Evolutionary conservation across 2,329 filamentous ascomycete genomes (phyloP), one percentile per base, ranked within the genome.

Genomic region (Fusarium sp.): DNA sequence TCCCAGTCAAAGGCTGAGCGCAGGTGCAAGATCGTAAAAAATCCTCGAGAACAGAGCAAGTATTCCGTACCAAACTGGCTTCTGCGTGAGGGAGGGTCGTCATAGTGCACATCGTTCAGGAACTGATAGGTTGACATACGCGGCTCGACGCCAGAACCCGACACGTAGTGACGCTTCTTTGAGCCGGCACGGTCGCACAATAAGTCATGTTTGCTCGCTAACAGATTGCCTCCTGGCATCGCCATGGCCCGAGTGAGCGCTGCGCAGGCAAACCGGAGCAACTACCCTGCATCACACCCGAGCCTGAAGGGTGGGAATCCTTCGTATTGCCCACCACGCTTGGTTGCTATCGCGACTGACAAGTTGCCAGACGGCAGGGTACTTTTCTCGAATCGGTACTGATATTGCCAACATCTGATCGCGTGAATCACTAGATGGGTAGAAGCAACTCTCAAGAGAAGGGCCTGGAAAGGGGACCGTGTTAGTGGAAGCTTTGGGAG

Each of bases 271-370:
- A 57, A 58, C 57, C 36, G 48, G 48, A 66, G n/a, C 48, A 65
- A 36, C 48, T 72, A 72, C 63, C 66, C 66, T 72, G 63, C 63
- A 62, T 56, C 44, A 46, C 36, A n/a, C 39, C 18, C 37, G 30
- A 16, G 13, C 18, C 44, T 41, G 28, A 23, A 23, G 15, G 39
- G 23, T 55, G 37, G 16, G 30, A 43, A 18, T 5, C 23, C 23
- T 23, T 23, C 23, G 23, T 23, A 23, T 23, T 23, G 23, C 4
- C 23, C 23, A 23, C 23, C 23, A 23, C 23, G 23, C 23, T 23
- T 23, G 23, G 23, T 50, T 36, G 30, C 46, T 34, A 16, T 31
- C 31, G 46, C 30, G n/a, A 15, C 44, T 31, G 7, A 48, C 28
- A 28, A 48, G 30, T 31, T 34, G 16, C 6, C 36, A 39, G 36